Percentiles rank a stretch among this genome's conserved stretches.
Evolutionary conservation across 225 moss, liverwort and hornwort species (phyloP).

Genomic region (Antitrichia curtipendula): DNA sequence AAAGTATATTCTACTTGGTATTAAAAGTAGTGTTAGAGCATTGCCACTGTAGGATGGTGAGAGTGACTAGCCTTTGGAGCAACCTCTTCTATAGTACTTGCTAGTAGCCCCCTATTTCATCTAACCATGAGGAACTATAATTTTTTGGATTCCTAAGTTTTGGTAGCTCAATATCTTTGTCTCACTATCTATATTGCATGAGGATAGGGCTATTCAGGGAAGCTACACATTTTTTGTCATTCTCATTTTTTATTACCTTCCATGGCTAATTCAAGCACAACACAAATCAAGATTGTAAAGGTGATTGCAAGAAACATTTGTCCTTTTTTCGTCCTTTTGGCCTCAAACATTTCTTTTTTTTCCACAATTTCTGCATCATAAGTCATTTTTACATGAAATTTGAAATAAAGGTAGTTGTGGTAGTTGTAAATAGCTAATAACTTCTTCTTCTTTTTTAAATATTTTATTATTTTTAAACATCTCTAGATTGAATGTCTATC

Average conservation of each 20-base stretch:
- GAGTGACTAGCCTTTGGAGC: fast-evolving
- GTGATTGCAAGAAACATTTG: too few relatives aligned
- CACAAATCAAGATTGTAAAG: neutral
- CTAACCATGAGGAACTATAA: fast-evolving
- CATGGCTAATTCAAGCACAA: neutral
- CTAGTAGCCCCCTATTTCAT: fast-evolving
- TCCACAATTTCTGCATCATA: too few relatives aligned
- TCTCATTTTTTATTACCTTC: neutral
- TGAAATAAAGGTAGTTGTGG: too few relatives aligned
- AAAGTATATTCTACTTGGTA: neutral
- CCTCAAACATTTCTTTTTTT: too few relatives aligned
- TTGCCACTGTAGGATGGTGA: too few relatives aligned
- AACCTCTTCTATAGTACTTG: neutral
- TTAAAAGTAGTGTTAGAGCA: neutral
- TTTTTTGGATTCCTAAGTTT: fast-evolving
- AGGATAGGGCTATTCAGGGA: too few relatives aligned
- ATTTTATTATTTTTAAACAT: too few relatives aligned
- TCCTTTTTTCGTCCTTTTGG: too few relatives aligned
- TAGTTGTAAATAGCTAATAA: too few relatives aligned
- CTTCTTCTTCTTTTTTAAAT: too few relatives aligned
- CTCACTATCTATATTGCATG: neutral
- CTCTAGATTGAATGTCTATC: too few relatives aligned
- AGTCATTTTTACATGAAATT: too few relatives aligned
- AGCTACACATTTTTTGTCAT: neutral
- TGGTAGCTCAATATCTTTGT: neutral